Evolutionary conservation across 2,329 filamentous ascomycete species (phyloP).

Genomic region (Fusarium protoensiforme): DNA sequence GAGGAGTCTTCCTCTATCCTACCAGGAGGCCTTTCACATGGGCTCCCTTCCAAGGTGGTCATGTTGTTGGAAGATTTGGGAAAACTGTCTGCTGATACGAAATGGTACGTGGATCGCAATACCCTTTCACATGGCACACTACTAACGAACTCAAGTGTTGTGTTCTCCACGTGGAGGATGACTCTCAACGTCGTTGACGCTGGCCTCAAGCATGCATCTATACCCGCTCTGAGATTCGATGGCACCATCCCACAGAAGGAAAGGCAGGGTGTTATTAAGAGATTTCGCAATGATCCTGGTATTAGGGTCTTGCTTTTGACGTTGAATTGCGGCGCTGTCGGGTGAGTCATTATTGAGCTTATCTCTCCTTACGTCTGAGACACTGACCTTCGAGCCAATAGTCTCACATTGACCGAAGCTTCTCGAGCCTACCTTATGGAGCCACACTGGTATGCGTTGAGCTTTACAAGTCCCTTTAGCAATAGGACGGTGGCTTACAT

Average conservation of each 20-base stretch:
- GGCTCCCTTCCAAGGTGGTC: not conserved
- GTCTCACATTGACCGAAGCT: slow-evolving; percentile 59
- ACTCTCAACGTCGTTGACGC: slow-evolving; percentile 57
- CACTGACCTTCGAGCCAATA: slow-evolving; percentile 21
- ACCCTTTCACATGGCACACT: not conserved
- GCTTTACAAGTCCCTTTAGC: too few relatives aligned
- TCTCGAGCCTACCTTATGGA: slow-evolving; percentile 61
- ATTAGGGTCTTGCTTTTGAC: slow-evolving; percentile 57
- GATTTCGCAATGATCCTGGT: slow-evolving; percentile 50
- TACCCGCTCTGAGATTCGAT: slow-evolving; percentile 57
- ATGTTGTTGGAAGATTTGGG: not conserved
- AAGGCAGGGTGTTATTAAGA: slow-evolving; percentile 51
- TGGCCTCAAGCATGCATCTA: slow-evolving; percentile 48
- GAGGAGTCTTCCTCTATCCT: not conserved
- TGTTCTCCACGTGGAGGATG: slow-evolving; percentile 61
- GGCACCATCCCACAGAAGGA: slow-evolving; percentile 56
- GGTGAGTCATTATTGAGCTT: slow-evolving; percentile 47
- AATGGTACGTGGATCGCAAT: not conserved
- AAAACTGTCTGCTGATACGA: not conserved
- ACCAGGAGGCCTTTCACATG: not conserved
- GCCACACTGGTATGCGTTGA: slow-evolving; percentile 53
- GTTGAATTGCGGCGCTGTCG: slow-evolving; percentile 60
- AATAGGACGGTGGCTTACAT: not conserved
- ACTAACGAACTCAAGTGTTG: slow-evolving; percentile 48
- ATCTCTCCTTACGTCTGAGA: not conserved